A percentile compares a stretch with the other conserved stretches of the same genome.
Evolutionary conservation across 257 asterid species (phyloP).

Genomic region (Oldenlandia corymbosa): DNA sequence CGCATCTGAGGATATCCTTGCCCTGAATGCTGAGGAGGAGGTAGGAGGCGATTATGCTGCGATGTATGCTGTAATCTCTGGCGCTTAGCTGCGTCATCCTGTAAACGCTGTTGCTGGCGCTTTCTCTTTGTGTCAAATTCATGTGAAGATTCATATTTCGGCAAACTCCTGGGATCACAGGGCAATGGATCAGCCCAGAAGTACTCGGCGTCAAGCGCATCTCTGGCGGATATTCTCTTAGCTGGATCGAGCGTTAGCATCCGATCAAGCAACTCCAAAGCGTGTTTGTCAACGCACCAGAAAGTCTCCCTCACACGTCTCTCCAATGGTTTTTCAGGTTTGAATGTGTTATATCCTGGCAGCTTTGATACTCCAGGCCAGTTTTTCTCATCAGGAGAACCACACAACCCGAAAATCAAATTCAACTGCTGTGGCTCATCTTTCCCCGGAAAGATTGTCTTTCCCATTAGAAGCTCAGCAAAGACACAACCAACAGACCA

Average conservation of each 20-base stretch:
- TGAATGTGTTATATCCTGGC: slow-evolving; percentile 78
- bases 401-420: slow-evolving; percentile 72
- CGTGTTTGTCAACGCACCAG: slow-evolving; percentile 92
- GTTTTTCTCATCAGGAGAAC: slow-evolving; percentile 65
- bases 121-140: slow-evolving; percentile 90
- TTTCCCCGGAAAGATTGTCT: slow-evolving; percentile 90
- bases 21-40: slow-evolving; percentile 62
- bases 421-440: slow-evolving; percentile 88
- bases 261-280: slow-evolving; percentile 78
- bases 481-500: slow-evolving; percentile 96
- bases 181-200: slow-evolving; percentile 90
- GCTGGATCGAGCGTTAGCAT: slow-evolving; percentile 90
- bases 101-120: slow-evolving; percentile 77
- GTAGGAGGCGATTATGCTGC: slow-evolving; percentile 64
- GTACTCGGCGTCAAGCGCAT: slow-evolving; percentile 83
- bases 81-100: slow-evolving; percentile 65
- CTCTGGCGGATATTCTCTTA: slow-evolving; percentile 85
- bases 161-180: slow-evolving; percentile 85
- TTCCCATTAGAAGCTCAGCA: slow-evolving; percentile 83
- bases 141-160: slow-evolving; percentile 78
- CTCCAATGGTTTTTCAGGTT: slow-evolving; percentile 61
- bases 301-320: slow-evolving; percentile 76
- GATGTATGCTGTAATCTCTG: slow-evolving; percentile 66
- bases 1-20: slow-evolving; percentile 63
- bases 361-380: slow-evolving; percentile 90